Percentiles rank a stretch among this genome's conserved stretches.
Evolutionary conservation across 1,139 yeast genomes (phyloP).

Genomic region (Pichia sp.): DNA sequence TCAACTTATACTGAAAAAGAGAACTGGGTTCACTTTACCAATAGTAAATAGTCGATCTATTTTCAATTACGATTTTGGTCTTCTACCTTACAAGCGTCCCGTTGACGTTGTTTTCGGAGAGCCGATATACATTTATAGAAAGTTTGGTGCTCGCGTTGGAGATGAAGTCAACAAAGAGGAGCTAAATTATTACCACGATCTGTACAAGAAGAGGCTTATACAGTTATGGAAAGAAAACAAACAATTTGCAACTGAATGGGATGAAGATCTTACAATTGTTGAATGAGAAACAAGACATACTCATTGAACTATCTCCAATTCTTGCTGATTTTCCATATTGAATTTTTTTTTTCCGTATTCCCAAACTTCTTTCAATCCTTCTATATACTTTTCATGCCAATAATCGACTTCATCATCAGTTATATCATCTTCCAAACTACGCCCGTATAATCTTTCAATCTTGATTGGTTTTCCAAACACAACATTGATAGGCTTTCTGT

Average conservation of each 20-base stretch:
- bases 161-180: conserved; percentile 41
- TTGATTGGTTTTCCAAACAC: conserved; percentile 75
- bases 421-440: conserved; percentile 34
- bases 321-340: background rate
- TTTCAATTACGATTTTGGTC: conserved; percentile 85
- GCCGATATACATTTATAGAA: conserved; percentile 43
- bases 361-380: conserved; percentile 57
- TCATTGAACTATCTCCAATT: background rate
- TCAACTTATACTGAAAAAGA: conserved; percentile 66
- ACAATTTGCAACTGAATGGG: conserved; percentile 31
- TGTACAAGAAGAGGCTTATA: conserved; percentile 60
- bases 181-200: conserved; percentile 62
- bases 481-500: conserved; percentile 69
- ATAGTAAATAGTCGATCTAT: conserved; percentile 88
- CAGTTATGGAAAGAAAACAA: conserved; percentile 66
- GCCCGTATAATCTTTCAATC: conserved; percentile 20
- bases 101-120: conserved; percentile 72
- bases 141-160: conserved; percentile 16
- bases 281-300: conserved; percentile 17
- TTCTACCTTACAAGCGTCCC: conserved; percentile 78
- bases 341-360: conserved; percentile 60
- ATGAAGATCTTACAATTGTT: conserved; percentile 24
- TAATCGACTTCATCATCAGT: conserved; percentile 48
- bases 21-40: conserved; percentile 83
- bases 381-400: conserved; percentile 68